These are phyloP conservation scores for Solanum dulcamara DNA, from an alignment of 257 asterid species.

Conservation along the genomic window DNA sequence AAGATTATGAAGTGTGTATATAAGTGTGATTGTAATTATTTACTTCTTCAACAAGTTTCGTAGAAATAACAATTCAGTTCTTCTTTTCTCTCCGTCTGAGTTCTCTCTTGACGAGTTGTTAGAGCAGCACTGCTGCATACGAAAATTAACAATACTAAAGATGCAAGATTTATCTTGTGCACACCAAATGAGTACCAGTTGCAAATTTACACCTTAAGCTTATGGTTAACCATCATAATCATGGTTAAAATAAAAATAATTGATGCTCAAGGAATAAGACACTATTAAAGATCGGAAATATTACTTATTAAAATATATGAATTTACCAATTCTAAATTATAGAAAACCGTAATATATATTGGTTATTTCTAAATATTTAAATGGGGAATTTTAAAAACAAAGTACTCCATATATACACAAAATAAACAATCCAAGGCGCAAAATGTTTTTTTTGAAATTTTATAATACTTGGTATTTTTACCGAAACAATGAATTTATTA, in stretches of 20 bases:
- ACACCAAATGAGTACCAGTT: neutral
- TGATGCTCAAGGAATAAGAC: no score
- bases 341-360: neutral
- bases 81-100: no score
- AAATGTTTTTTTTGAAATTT: neutral
- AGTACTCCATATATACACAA: neutral
- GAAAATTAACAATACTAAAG: no score
- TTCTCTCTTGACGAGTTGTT: no score
- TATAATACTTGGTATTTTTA: neutral
- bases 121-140: no score
- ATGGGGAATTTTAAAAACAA: neutral
- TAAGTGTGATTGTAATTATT: no score
- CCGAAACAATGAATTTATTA: neutral
- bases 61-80: no score
- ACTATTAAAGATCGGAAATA: neutral
- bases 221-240: neutral
- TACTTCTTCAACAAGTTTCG: no score
- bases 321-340: no score
- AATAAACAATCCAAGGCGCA: neutral
- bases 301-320: no score
- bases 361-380: neutral
- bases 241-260: neutral
- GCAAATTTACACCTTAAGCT: neutral
- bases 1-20: no score
- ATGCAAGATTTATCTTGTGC: fast-evolving